Evolutionary conservation across 2,329 filamentous ascomycete species (phyloP).

Genomic region (Fusarium pseudoanthophilum): DNA sequence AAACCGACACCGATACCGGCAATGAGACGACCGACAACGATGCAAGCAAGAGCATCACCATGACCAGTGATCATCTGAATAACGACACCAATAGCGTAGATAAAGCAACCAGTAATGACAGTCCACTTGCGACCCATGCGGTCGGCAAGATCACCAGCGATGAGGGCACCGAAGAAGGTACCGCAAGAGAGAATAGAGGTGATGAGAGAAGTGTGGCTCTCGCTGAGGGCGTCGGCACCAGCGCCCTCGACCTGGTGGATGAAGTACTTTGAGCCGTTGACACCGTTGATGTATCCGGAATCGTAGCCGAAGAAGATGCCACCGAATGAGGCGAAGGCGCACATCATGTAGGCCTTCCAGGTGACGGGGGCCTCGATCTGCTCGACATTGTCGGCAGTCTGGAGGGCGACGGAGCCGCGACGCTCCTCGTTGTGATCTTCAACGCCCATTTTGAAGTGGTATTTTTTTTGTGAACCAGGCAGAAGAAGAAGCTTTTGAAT

Average conservation of each 20-base stretch:
- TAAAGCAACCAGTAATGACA: slow-evolving; percentile 74
- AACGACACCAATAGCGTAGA: slow-evolving; percentile 76
- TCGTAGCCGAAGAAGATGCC: slow-evolving; percentile 85
- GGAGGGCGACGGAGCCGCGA: slow-evolving; percentile 49
- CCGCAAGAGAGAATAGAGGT: slow-evolving; percentile 81
- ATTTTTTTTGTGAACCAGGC: slow-evolving; percentile 4
- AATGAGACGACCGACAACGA: slow-evolving; percentile 38
- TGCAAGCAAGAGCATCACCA: slow-evolving; percentile 35
- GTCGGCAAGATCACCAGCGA: slow-evolving; percentile 82
- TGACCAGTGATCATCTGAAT: slow-evolving; percentile 43
- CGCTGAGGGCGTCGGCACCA: slow-evolving; percentile 48
- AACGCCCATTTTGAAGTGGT: slow-evolving; percentile 37
- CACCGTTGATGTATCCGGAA: slow-evolving; percentile 78
- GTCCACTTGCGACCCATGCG: slow-evolving; percentile 78
- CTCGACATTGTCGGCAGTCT: slow-evolving; percentile 62
- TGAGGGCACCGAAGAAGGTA: slow-evolving; percentile 82
- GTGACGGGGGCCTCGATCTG: slow-evolving; percentile 76
- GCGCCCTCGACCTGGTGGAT: slow-evolving; percentile 61
- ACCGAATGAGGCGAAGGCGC: slow-evolving; percentile 76
- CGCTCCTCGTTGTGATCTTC: slow-evolving; percentile 37
- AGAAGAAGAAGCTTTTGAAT: neutral
- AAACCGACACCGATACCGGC: slow-evolving; percentile 39
- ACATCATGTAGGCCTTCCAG: slow-evolving; percentile 74
- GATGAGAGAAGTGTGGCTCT: slow-evolving; percentile 65
- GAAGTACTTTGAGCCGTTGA: slow-evolving; percentile 65